These are phyloP conservation scores for Botrytis paeoniae DNA, from an alignment of 2,329 filamentous ascomycete genomes.

Conservation along the genomic window DNA sequence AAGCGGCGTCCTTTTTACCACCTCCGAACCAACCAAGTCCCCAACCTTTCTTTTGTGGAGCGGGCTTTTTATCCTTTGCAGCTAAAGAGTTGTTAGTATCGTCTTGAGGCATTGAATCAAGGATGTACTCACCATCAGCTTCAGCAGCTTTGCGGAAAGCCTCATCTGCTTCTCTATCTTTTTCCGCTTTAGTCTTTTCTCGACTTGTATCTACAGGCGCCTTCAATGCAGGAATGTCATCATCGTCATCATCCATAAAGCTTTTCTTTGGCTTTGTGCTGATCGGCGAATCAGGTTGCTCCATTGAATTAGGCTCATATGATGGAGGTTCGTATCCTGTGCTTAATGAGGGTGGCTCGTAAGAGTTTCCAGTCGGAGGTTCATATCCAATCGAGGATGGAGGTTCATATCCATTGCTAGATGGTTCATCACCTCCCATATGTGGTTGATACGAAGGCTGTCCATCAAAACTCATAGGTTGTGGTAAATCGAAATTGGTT, in stretches of 20 bases:
- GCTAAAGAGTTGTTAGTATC: conserved; percentile 44
- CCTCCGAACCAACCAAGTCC: conserved; percentile 85
- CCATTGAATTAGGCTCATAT: conserved; percentile 51
- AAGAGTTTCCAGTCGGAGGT: conserved; percentile 24
- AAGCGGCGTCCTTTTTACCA: conserved; percentile 54
- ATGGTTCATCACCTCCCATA: conserved; percentile 24
- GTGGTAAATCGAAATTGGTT: conserved; percentile 25
- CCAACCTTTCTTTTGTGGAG: conserved; percentile 63
- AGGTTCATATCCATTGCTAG: conserved; percentile 40
- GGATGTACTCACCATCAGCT: conserved; percentile 57
- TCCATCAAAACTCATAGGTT: conserved; percentile 26
- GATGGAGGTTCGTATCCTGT: conserved; percentile 42
- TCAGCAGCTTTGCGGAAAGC: conserved; percentile 82
- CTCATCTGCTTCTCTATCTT: conserved; percentile 78
- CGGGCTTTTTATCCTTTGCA: conserved; percentile 54
- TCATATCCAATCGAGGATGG: conserved; percentile 32
- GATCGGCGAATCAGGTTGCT: conserved; percentile 41
- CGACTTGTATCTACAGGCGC: conserved; percentile 41
- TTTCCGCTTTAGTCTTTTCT: conserved; percentile 62
- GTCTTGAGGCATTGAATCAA: not conserved
- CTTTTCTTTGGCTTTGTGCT: conserved; percentile 66
- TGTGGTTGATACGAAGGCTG: conserved; percentile 17
- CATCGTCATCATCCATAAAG: conserved; percentile 79
- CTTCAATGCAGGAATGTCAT: conserved; percentile 55
- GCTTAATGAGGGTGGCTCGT: conserved; percentile 31